Base-by-base conservation (phyloP, 2,329 filamentous ascomycete species). In the Aspergillus pseudonomiae region DNA sequence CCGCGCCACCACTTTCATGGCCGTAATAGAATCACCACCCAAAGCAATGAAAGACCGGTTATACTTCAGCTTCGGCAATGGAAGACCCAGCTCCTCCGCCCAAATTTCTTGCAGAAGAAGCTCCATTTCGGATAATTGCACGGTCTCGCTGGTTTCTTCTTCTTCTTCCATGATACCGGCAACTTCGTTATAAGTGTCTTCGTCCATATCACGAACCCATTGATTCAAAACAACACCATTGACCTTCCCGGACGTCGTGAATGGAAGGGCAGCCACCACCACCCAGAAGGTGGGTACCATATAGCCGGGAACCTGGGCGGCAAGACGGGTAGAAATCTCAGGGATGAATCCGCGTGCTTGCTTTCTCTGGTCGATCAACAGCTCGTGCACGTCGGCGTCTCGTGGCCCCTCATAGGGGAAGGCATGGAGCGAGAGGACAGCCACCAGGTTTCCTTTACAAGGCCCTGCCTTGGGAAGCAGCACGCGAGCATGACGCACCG, bases 21-120 rank as follows among this genome's bases (percentile, higher is more conserved):
- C 65, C 21, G 63, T 57, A 43, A 66, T 65, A n/a, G 65, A 67
- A 41, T 65, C 65, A n/a, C 65, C 65, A 6, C 65, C 65, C 4
- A 48, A 85, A 85, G 57, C 79, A 73, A 3, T 78, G 73, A 36
- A 81, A 76, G 50, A 68, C 36, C 36, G 83, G 82, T 0, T 83
- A 82, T 10, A 82, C 81, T 11, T 81, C 82, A 68, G 88, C 84
- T 14, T 56, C 46, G 14, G 11, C 55, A 14, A 24, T n/a, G 1
- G 63, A 45, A 71, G 85, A 88, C 0, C 86, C 85, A 64, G 55
- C 46, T 71, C 67, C 56, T 61, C 60, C 3, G 57, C 64, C 62
- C 64, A 65, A 26, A 65, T 59, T 6, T 61, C 24, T 32, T 53
- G 60, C 14, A 67, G 24, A 3, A 50, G 56, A 30, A 46, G 21